These are phyloP conservation scores for Lepidium africanum DNA, from an alignment of 345 rosid genomes.

Conservation along the genomic window DNA sequence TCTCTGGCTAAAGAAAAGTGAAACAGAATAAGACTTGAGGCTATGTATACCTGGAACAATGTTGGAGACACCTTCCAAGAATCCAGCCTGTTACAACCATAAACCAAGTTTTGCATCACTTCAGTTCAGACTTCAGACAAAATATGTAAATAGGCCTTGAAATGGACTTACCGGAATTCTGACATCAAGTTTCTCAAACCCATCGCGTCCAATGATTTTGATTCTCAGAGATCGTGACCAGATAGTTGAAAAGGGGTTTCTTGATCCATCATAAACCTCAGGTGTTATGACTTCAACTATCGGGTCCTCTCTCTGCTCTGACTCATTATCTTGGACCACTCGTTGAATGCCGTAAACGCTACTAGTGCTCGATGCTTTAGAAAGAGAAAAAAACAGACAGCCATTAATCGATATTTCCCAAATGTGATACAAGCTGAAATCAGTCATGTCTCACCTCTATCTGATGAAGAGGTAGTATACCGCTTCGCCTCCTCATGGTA, in stretches of 20 bases:
- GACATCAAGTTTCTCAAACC: slow-evolving; percentile 76
- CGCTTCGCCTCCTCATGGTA: slow-evolving; percentile 77
- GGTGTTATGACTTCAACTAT: slow-evolving; percentile 86
- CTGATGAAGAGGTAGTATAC: slow-evolving; percentile 42
- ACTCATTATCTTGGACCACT: slow-evolving; percentile 44
- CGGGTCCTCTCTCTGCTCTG: slow-evolving; percentile 48
- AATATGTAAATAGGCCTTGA: not conserved
- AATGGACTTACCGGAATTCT: slow-evolving; percentile 70
- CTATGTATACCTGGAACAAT: slow-evolving; percentile 73
- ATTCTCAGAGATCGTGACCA: slow-evolving; percentile 84
- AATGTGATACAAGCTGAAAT: not conserved
- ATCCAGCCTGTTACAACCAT: slow-evolving; percentile 60
- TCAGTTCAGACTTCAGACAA: too few species aligned
- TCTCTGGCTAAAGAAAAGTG: not conserved
- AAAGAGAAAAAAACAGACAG: not conserved
- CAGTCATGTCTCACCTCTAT: slow-evolving; percentile 37
- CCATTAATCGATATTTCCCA: slow-evolving; percentile 18
- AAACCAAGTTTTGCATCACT: not conserved
- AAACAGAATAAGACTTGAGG: not conserved
- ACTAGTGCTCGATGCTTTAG: slow-evolving; percentile 36
- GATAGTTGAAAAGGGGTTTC: slow-evolving; percentile 59
- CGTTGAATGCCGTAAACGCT: slow-evolving; percentile 38
- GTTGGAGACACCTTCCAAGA: slow-evolving; percentile 78
- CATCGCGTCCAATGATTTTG: slow-evolving; percentile 79
- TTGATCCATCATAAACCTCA: slow-evolving; percentile 48